Base-by-base conservation (phyloP, 768 basidiomycete genomes). In the Favolaschia claudopus region DNA sequence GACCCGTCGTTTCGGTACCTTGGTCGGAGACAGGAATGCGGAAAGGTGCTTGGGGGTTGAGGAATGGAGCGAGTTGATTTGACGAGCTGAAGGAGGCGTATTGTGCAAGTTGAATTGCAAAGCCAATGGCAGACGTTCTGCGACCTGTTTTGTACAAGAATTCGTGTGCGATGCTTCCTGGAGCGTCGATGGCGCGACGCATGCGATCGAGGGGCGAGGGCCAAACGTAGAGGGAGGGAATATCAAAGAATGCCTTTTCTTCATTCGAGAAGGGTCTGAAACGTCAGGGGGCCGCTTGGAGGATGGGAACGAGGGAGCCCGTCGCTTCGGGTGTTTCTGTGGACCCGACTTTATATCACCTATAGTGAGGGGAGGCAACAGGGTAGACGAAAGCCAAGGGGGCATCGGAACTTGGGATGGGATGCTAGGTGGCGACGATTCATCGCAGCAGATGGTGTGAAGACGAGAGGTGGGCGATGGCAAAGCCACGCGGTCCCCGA, bases 61-160 rank as follows among this genome's bases (percentile, higher is more conserved):
- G 31, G 43, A 34, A 45, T 13, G 13, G 28, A 24, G 40, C 1
- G 42, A 10, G 42, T 31, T 19, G 37, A 27, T 5, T 19, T 22
- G 36, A 40, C 9, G 55, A 40, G 20, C 13, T n/a, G 38, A 17
- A 38, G 34, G 31, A 42, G 47, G 15, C 22, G 50, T 54, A 27
- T 60, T 60, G 58, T 37, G 52, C 38, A 54, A n/a, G 32, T 54
- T 43, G 10, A 34, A 42, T n/a, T n/a, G n/a, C n/a, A n/a, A n/a
- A n/a, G n/a, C n/a, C 17, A 60, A 54, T 43, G 58, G 52, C 7
- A 54, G 14, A 32, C 40, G 58, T n/a, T n/a, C n/a, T n/a, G n/a
- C n/a, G n/a, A n/a, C n/a, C n/a, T n/a, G n/a, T n/a, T n/a, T n/a
- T n/a, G n/a, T n/a, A n/a, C n/a, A n/a, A n/a, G 22, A 22, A 15